These are phyloP conservation scores for Sporothrix globosa DNA, from an alignment of 2,329 filamentous ascomycete genomes.

Conservation along the genomic window DNA sequence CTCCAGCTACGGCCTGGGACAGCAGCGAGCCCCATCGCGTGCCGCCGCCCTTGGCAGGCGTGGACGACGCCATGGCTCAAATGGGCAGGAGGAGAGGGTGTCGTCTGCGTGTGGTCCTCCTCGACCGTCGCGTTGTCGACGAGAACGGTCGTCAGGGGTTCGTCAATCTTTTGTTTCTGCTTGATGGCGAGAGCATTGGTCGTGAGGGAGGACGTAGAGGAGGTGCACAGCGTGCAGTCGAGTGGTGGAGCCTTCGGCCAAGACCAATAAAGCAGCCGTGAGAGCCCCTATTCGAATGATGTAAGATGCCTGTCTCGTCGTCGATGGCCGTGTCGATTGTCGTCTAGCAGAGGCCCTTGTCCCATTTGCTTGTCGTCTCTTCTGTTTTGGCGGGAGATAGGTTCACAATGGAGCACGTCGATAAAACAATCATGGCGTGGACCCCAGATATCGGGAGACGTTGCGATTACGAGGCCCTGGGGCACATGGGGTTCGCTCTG, in stretches of 20 bases:
- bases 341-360: not conserved
- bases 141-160: not conserved
- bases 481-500: not conserved
- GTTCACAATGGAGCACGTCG: constrained; percentile 17
- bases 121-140: not conserved
- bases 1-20: constrained; percentile 86
- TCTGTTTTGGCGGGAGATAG: not conserved
- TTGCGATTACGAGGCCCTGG: constrained; percentile 28
- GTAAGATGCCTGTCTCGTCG: not conserved
- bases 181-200: constrained; percentile 9
- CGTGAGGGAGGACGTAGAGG: not conserved
- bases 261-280: not conserved
- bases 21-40: constrained; percentile 76
- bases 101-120: not conserved
- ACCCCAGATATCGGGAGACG: constrained; percentile 26
- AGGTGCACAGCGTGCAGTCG: not conserved
- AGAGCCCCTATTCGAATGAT: not conserved
- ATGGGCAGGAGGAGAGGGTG: not conserved
- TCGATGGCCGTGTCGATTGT: not conserved
- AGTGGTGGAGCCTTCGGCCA: not conserved
- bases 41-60: constrained; percentile 57
- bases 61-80: constrained; percentile 38
- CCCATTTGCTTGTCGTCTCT: not conserved
- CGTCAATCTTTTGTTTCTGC: not conserved
- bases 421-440: constrained; percentile 2